A percentile compares a stretch with the other conserved stretches of the same genome.
Conservation (phyloP, 2,329 filamentous ascomycete genomes). For the Albifimbria verrucaria region DNA sequence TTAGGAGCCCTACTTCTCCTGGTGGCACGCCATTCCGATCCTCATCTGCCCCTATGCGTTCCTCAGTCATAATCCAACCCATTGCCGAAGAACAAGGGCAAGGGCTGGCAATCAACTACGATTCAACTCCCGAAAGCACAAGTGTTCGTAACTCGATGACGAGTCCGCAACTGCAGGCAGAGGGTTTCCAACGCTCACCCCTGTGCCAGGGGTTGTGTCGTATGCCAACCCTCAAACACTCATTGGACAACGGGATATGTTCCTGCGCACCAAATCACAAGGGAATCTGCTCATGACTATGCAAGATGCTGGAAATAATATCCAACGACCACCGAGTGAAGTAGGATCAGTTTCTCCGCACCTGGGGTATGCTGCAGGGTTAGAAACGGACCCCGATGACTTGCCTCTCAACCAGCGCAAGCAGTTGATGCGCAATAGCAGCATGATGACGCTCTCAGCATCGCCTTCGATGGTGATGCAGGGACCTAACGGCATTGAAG, state of each 20-base stretch:
- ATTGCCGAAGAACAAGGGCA: slow-evolving; percentile 40
- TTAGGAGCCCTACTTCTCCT: background rate
- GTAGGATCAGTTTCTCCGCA: slow-evolving; percentile 37
- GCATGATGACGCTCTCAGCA: slow-evolving; percentile 28
- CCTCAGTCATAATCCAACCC: slow-evolving; percentile 30
- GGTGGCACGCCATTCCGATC: slow-evolving; percentile 7
- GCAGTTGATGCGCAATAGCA: slow-evolving; percentile 55
- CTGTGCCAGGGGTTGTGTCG: slow-evolving; percentile 46
- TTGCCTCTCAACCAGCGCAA: slow-evolving; percentile 69
- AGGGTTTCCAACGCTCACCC: slow-evolving; percentile 24
- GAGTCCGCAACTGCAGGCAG: slow-evolving; percentile 15
- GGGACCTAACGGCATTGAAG: slow-evolving; percentile 18
- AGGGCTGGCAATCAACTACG: slow-evolving; percentile 6
- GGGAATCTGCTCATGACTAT: slow-evolving; percentile 30
- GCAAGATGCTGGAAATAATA: slow-evolving; percentile 20
- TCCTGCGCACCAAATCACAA: slow-evolving; percentile 50
- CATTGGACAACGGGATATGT: slow-evolving; percentile 52
- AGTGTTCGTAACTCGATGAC: slow-evolving; percentile 7
- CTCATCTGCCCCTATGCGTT: slow-evolving; percentile 19
- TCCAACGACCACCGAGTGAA: slow-evolving; percentile 34
- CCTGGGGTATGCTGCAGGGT: slow-evolving; percentile 23
- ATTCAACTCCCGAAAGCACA: slow-evolving; percentile 16
- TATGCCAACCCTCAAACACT: slow-evolving; percentile 53
- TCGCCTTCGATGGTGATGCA: slow-evolving; percentile 20
- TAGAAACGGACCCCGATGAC: slow-evolving; percentile 56